Evolutionary conservation across 768 basidiomycete genomes (phyloP).

Genomic region (Nidula microcarpa): DNA sequence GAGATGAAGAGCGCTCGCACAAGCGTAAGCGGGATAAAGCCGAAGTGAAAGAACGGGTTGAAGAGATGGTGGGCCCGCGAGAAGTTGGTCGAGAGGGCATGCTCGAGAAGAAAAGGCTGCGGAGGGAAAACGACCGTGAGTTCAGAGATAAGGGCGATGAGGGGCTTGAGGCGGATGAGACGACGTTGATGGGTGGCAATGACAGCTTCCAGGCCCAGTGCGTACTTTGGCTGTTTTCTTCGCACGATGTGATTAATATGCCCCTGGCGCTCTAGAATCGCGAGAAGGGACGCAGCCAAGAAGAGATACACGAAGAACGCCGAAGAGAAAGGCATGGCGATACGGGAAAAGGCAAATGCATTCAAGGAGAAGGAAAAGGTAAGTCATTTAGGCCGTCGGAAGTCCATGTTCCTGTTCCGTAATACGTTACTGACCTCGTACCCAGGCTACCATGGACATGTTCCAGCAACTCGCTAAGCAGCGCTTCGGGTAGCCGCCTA

Average conservation of each 20-base stretch:
- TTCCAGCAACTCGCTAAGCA: constrained; percentile 90
- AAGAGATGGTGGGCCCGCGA: constrained; percentile 79
- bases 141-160: constrained; percentile 79
- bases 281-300: constrained; percentile 35
- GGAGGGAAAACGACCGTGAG: constrained; percentile 64
- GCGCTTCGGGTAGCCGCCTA: constrained; percentile 61
- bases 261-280: constrained; percentile 47
- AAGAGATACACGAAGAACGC: constrained; percentile 55
- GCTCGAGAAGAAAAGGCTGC: constrained; percentile 81
- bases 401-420: neutral
- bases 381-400: neutral
- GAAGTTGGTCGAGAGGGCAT: constrained; percentile 79
- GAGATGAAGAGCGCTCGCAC: constrained; percentile 46
- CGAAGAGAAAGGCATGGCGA: constrained; percentile 48
- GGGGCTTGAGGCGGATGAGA: constrained; percentile 75
- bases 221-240: constrained; percentile 13
- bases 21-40: constrained; percentile 67
- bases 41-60: constrained; percentile 65
- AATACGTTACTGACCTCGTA: neutral
- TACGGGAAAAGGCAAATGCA: constrained; percentile 59
- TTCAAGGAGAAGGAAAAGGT: constrained; percentile 76
- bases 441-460: constrained; percentile 89
- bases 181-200: constrained; percentile 76
- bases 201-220: constrained; percentile 82
- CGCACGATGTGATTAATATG: neutral